A percentile compares a stretch with the other conserved stretches of the same genome.
These are phyloP conservation scores for Pholiota molesta DNA, from an alignment of 768 basidiomycete species.

Conservation along the genomic window DNA sequence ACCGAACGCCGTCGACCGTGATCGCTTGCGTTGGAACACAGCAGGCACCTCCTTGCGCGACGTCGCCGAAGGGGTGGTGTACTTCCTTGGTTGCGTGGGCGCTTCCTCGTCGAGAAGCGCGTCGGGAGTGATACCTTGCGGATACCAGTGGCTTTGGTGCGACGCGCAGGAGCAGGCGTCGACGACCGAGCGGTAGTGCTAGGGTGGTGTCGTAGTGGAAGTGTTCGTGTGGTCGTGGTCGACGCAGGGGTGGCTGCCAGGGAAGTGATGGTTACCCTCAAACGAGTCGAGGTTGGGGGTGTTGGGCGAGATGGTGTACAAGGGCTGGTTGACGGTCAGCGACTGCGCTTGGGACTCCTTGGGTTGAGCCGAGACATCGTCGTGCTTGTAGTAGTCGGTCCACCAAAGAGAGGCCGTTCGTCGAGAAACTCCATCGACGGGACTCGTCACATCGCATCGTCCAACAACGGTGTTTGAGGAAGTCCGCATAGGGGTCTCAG, in stretches of 20 bases:
- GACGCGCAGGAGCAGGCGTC: conserved; percentile 7
- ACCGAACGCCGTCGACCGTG: conserved; percentile 40
- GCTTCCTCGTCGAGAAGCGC: conserved; percentile 72
- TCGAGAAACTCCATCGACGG: conserved; percentile 24
- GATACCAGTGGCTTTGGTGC: conserved; percentile 35
- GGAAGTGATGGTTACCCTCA: conserved; percentile 33
- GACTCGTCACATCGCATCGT: conserved; percentile 28
- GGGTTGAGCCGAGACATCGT: conserved; percentile 13
- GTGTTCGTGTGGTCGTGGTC: conserved; percentile 14
- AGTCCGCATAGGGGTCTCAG: conserved; percentile 39
- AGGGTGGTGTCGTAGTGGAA: too few species aligned
- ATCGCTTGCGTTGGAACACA: conserved; percentile 64
- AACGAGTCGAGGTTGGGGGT: conserved; percentile 51
- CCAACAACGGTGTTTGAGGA: conserved; percentile 41
- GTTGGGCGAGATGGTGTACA: conserved; percentile 54
- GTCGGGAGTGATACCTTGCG: conserved; percentile 64
- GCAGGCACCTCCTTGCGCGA: conserved; percentile 81
- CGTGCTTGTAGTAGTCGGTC: conserved; percentile 8
- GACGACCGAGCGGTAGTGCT: neutral
- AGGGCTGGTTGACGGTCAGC: conserved; percentile 15
- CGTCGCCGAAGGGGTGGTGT: conserved; percentile 70
- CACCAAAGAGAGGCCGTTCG: conserved; percentile 29
- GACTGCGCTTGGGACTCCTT: neutral
- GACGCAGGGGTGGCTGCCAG: conserved; percentile 25
- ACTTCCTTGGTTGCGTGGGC: conserved; percentile 80